phyloP scores from a whole-genome alignment of 2,329 filamentous ascomycete species.

The Onygenales sp. region DNA sequence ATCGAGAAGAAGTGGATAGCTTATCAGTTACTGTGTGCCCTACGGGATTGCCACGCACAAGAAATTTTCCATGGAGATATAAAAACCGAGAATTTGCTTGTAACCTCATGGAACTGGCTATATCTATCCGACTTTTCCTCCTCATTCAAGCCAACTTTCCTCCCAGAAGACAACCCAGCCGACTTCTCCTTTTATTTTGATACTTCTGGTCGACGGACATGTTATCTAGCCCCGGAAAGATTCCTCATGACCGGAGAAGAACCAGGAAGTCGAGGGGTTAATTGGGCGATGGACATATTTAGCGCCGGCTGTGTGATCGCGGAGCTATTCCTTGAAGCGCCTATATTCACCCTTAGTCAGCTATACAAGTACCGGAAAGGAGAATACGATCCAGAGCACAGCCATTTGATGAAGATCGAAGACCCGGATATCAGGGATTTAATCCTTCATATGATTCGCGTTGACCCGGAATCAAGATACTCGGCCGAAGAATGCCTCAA shows the following conservation, averaged over 20 bases:
- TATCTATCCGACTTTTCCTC: conserved; percentile 97
- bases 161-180: conserved; percentile 92
- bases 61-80: conserved; percentile 96
- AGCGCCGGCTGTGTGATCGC: conserved; percentile 95
- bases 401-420: conserved; percentile 74
- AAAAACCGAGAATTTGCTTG: conserved; percentile 93
- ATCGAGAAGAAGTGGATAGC: conserved; percentile 99
- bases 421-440: conserved; percentile 80
- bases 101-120: conserved; percentile 99
- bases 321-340: conserved; percentile 86
- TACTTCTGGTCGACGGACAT: conserved; percentile 79
- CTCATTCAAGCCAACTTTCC: conserved; percentile 83
- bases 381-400: conserved; percentile 79
- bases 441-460: conserved; percentile 90
- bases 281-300: conserved; percentile 98
- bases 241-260: conserved; percentile 66
- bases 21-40: conserved; percentile 84
- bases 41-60: conserved; percentile 81
- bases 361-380: conserved; percentile 88
- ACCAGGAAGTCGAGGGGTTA: conserved; percentile 53
- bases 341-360: conserved; percentile 96
- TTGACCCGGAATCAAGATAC: conserved; percentile 84
- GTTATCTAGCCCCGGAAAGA: conserved; percentile 88
- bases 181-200: conserved; percentile 99
- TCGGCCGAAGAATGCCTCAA: conserved; percentile 89